A percentile compares a stretch with the other conserved stretches of the same genome.
phyloP scores from a whole-genome alignment of 805 yeast species.

The Suhomyces sp. region DNA sequence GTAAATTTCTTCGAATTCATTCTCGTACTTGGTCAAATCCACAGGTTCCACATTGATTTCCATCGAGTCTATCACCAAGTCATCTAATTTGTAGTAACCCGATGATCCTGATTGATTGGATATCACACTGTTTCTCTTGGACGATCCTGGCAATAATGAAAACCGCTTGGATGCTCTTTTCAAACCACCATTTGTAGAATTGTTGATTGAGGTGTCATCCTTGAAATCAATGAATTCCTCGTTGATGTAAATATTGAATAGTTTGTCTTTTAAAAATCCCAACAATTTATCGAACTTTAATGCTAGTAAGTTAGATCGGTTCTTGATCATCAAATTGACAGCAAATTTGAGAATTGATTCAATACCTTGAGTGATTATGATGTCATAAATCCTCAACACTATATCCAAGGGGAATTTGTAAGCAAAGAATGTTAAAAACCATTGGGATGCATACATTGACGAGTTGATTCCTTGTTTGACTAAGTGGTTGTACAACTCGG shows the following conservation, averaged over 20 bases:
- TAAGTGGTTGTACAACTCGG: conserved; percentile 72
- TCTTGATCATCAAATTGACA: conserved; percentile 71
- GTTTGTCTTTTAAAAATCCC: conserved; percentile 72
- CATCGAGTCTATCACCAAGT: conserved; percentile 77
- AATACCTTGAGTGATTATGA: conserved; percentile 85
- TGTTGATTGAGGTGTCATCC: conserved; percentile 7
- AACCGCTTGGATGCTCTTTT: conserved; percentile 16
- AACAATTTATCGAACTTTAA: conserved; percentile 76
- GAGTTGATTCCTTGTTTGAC: conserved; percentile 84
- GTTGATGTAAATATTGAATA: conserved; percentile 69
- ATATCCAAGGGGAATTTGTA: conserved; percentile 90
- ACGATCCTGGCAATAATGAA: conserved; percentile 25
- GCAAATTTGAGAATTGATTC: conserved; percentile 86
- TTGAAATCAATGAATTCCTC: conserved; percentile 30
- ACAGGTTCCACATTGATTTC: conserved; percentile 70
- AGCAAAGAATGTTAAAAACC: conserved; percentile 95
- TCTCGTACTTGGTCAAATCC: conserved; percentile 64
- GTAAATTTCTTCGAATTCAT: conserved; percentile 76
- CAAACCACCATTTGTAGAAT: conserved; percentile 10
- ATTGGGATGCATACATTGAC: conserved; percentile 96
- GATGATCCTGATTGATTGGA: conserved; percentile 9
- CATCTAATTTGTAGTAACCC: conserved; percentile 61
- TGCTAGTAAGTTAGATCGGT: conserved; percentile 55
- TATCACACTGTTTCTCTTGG: conserved; percentile 17
- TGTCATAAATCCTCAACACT: conserved; percentile 84